These are phyloP conservation scores for Primulina eburnea DNA, from an alignment of 257 asterid species.

Conservation along the genomic window DNA sequence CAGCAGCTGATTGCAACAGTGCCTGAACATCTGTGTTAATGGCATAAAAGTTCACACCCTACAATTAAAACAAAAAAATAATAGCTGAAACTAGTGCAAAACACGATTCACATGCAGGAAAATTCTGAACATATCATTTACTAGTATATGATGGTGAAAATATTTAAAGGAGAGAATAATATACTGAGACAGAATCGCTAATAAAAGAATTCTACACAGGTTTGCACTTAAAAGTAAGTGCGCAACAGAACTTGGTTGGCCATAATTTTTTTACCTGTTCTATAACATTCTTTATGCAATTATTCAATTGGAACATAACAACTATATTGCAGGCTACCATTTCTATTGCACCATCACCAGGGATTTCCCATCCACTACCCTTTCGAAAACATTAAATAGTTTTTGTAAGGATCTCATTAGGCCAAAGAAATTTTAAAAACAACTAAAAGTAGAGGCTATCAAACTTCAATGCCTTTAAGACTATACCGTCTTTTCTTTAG, in stretches of 20 bases:
- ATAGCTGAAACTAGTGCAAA: conserved; percentile 14
- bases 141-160: background rate
- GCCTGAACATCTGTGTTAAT: conserved; percentile 97
- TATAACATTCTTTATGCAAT: background rate
- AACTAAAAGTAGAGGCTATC: background rate
- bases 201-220: no score
- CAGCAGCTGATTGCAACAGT: conserved; percentile 81
- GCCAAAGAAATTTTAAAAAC: background rate
- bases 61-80: conserved; percentile 15
- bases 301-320: no score
- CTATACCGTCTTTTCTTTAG: background rate
- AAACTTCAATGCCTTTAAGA: background rate
- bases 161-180: no score
- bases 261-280: no score
- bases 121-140: background rate
- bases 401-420: background rate
- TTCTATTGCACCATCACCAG: background rate
- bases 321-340: background rate
- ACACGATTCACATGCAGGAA: background rate
- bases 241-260: no score
- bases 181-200: no score
- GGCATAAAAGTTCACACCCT: conserved; percentile 99
- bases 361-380: background rate
- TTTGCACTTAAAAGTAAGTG: no score
- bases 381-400: background rate